A percentile compares a stretch with the other conserved stretches of the same genome.
phyloP scores from a whole-genome alignment of 805 yeast genomes.

The Maudiozyma serrabonitensis region DNA sequence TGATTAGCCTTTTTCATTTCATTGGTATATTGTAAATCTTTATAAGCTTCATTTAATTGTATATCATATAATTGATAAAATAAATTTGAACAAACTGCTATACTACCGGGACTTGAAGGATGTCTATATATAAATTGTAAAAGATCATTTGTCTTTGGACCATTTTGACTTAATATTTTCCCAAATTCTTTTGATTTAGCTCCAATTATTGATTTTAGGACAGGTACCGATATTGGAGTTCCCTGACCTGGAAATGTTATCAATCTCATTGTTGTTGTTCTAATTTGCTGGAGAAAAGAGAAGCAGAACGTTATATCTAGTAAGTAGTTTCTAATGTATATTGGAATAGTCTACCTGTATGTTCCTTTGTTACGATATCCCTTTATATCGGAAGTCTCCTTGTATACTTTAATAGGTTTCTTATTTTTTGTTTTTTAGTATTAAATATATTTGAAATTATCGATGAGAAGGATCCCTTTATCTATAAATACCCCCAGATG shows the following conservation, averaged over 20 bases:
- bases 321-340: too few relatives aligned
- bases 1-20: background rate
- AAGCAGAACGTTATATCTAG: too few relatives aligned
- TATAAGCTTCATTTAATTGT: constrained; percentile 2
- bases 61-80: constrained; percentile 17
- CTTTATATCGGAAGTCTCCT: too few relatives aligned
- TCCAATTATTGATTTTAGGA: constrained; percentile 16
- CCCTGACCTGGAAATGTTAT: constrained; percentile 31
- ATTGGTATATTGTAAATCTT: background rate
- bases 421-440: too few relatives aligned
- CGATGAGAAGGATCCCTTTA: too few relatives aligned
- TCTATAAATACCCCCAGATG: too few relatives aligned
- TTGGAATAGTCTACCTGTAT: too few relatives aligned
- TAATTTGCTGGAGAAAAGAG: too few relatives aligned
- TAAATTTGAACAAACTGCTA: constrained; percentile 26
- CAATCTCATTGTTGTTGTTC: constrained; percentile 12
- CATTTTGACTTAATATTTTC: constrained; percentile 11
- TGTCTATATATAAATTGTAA: constrained; percentile 15
- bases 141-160: constrained; percentile 15
- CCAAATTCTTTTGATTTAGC: constrained; percentile 15
- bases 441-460: too few relatives aligned
- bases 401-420: too few relatives aligned
- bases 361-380: too few relatives aligned
- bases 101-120: constrained; percentile 26
- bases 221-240: constrained; percentile 22